Percentiles rank a stretch among this genome's conserved stretches.
Conservation (phyloP, 495 filamentous ascomycete species). For the Aspergillus avenaceus region DNA sequence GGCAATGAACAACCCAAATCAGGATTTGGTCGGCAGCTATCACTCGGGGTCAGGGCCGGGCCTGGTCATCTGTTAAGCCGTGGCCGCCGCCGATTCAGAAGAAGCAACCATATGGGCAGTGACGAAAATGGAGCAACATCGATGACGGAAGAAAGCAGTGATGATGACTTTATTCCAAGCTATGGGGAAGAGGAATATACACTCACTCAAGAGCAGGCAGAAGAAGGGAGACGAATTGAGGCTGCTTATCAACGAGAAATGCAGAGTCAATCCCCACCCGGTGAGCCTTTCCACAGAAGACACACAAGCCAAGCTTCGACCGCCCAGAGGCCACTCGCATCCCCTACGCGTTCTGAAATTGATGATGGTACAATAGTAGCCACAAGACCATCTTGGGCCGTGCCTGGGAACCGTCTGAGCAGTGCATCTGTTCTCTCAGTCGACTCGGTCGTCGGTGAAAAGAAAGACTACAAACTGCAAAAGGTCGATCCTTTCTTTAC, state of each 20-base stretch:
- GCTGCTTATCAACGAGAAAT: slow-evolving; percentile 11
- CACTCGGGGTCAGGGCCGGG: slow-evolving; percentile 34
- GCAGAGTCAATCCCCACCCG: slow-evolving; percentile 4
- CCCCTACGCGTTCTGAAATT: slow-evolving; percentile 32
- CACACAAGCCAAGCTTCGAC: slow-evolving; percentile 30
- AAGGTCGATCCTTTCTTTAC: slow-evolving; percentile 71
- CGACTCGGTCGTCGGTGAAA: slow-evolving; percentile 55
- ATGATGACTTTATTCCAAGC: slow-evolving; percentile 41
- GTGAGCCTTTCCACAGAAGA: slow-evolving; percentile 15
- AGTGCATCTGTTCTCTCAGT: slow-evolving; percentile 46
- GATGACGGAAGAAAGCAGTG: slow-evolving; percentile 40
- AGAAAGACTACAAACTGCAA: slow-evolving; percentile 61
- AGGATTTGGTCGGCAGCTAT: slow-evolving; percentile 34
- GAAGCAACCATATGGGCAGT: slow-evolving; percentile 20
- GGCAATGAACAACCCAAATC: slow-evolving; percentile 30
- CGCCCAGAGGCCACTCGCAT: slow-evolving; percentile 15
- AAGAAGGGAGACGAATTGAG: slow-evolving; percentile 25
- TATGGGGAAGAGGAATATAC: slow-evolving; percentile 43
- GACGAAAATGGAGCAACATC: slow-evolving; percentile 26
- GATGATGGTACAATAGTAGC: slow-evolving; percentile 37
- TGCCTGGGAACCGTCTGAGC: slow-evolving; percentile 36
- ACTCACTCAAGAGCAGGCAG: slow-evolving; percentile 31
- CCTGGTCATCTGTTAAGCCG: slow-evolving; percentile 34
- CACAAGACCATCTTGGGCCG: slow-evolving; percentile 26
- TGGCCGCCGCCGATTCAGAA: slow-evolving; percentile 28